Evolutionary conservation across 352 stramenopile genomes (phyloP), one percentile per base, ranked within the genome.

Genomic region (Pythium folliculosum): DNA sequence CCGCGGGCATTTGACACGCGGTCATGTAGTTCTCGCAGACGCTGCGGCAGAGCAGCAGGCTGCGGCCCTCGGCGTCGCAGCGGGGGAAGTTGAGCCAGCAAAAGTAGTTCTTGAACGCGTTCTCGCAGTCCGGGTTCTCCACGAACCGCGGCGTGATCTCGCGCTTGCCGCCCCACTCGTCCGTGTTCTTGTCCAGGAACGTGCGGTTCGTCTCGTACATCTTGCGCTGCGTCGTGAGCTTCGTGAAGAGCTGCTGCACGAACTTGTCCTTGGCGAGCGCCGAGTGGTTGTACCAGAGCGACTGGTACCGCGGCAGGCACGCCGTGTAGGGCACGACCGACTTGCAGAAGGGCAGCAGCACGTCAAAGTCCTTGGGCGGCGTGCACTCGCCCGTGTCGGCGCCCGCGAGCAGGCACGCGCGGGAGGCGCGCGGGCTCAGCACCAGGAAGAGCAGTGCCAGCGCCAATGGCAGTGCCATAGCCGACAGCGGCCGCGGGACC

Each of bases 71-170:
- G 23, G 88, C 77, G 67, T 97, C 91, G 72, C 91, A 98, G 35
- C 92, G 81, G 21, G 92, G 92, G 67, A 97, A 97, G 72, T 97
- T 98, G 17, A 96, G 51, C 86, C 84, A 98, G 70, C 91, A 98
- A 35, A 94, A 88, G 67, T 95, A 97, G 62, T 94, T 94, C 43
- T 75, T 74, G 69, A 95, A 98, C n/a, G 92, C 88, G 58, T 96
- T 90, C 70, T 94, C 76, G 49, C 92, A 98, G 67, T 96, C 92
- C 10, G 82, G 67, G 60, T 96, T 96, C 51, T 95, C 83, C 25
- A 81, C 77, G 66, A 96, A 97, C 22, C 87, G 84, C 64, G 88
- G 79, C 57, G 82, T 78, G 40, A 91, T 88, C 51, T 84, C 77
- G 21, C 82, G 71, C 13, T 69, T 32, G 1, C 19, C 63, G 27